Percentiles rank a stretch among this genome's conserved stretches.
Evolutionary conservation across 2,329 filamentous ascomycete species (phyloP).

Genomic region (Aschersonia sp.): DNA sequence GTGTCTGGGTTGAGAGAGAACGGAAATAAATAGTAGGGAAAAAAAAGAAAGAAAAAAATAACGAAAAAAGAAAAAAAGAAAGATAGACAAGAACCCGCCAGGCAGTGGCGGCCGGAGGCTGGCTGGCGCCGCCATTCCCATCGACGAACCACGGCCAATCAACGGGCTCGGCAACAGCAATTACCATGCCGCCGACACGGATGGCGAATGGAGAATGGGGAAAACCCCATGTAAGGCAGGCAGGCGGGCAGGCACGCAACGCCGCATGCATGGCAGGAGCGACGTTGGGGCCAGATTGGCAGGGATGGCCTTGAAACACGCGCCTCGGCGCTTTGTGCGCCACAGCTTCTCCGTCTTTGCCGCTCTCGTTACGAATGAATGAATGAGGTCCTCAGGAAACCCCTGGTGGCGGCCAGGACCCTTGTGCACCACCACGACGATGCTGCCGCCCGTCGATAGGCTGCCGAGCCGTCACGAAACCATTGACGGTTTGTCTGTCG

Average conservation of each 20-base stretch:
- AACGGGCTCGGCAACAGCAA: conserved; percentile 1
- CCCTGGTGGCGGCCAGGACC: not conserved
- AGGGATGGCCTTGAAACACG: not conserved
- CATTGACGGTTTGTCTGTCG: not conserved
- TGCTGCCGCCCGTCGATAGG: not conserved
- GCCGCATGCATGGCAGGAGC: not conserved
- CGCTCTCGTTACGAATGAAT: not conserved
- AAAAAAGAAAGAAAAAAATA: no score
- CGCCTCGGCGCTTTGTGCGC: not conserved
- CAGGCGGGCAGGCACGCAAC: not conserved
- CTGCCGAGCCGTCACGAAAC: not conserved
- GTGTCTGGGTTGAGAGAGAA: no score
- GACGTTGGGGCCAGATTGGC: not conserved
- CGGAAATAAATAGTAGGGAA: no score
- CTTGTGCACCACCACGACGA: not conserved
- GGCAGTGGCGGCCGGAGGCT: no score
- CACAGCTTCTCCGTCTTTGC: not conserved
- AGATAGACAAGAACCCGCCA: no score
- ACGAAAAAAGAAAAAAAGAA: no score
- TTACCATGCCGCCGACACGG: no score
- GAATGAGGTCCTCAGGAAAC: no score
- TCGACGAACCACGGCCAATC: conserved; percentile 2
- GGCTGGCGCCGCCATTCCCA: no score
- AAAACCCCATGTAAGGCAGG: not conserved
- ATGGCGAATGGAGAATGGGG: no score